These are phyloP conservation scores for Fusarium proliferatum DNA, from an alignment of 2,329 filamentous ascomycete genomes.

Conservation along the genomic window DNA sequence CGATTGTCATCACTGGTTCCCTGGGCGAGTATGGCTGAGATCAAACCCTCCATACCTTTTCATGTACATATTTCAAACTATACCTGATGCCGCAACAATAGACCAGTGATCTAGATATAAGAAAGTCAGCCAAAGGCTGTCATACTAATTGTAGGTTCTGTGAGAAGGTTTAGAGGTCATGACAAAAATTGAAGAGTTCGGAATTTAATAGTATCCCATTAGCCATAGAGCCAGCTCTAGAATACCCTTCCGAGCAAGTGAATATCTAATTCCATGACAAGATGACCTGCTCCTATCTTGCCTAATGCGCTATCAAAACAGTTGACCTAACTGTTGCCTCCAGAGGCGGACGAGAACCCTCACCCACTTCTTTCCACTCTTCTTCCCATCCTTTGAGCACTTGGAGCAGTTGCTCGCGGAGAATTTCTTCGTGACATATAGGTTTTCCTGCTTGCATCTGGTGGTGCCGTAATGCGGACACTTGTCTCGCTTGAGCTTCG, in stretches of 20 bases:
- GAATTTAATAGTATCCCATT: neutral
- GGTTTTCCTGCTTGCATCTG: neutral
- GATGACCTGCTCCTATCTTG: accelerated
- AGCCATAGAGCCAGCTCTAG: too few relatives aligned
- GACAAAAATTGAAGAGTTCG: accelerated
- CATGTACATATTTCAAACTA: too few relatives aligned
- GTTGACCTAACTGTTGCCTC: accelerated
- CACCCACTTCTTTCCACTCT: neutral
- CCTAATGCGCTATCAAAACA: neutral
- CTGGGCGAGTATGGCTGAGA: neutral
- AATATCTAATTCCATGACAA: too few relatives aligned
- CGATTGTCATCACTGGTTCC: too few relatives aligned
- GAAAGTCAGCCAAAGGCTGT: too few relatives aligned
- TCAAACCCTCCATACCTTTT: too few relatives aligned
- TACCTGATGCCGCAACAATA: too few relatives aligned
- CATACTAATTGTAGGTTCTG: neutral
- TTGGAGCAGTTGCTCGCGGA: neutral
- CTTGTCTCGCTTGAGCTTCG: neutral
- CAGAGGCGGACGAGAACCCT: neutral
- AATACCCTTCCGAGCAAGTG: neutral
- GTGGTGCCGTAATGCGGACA: neutral
- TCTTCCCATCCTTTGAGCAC: neutral
- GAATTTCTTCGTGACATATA: neutral
- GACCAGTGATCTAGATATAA: too few relatives aligned
- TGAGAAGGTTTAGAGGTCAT: accelerated